phyloP scores from a whole-genome alignment of 2,329 filamentous ascomycete species.

The Aureobasidium sp. region DNA sequence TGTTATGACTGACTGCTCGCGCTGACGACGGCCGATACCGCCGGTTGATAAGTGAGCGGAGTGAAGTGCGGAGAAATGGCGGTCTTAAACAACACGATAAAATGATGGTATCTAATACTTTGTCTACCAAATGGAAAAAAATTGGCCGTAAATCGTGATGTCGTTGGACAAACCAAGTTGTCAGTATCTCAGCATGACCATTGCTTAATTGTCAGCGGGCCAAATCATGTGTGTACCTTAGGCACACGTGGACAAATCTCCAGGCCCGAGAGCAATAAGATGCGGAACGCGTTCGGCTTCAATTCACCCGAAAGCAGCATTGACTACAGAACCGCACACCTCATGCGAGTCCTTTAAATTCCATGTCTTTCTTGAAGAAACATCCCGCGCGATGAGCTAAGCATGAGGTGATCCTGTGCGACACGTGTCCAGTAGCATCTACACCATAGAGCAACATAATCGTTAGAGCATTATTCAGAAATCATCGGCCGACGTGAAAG shows the following conservation, averaged over 20 bases:
- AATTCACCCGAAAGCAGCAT: not conserved
- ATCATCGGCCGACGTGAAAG: constrained; percentile 19
- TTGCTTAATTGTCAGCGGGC: no score
- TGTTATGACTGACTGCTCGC: not conserved
- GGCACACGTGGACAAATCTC: not conserved
- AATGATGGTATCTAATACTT: no score
- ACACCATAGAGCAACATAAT: not conserved
- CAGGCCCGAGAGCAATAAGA: not conserved
- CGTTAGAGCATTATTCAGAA: constrained; percentile 12
- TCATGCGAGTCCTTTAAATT: constrained; percentile 8
- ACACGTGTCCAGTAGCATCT: not conserved
- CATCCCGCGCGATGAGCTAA: constrained; percentile 11
- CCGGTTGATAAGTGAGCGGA: not conserved
- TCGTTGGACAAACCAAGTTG: no score
- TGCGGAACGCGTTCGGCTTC: not conserved
- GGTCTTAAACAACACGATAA: no score
- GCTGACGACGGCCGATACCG: not conserved
- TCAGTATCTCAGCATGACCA: no score
- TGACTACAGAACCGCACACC: no score
- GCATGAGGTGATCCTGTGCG: not conserved
- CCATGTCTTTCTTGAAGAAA: constrained; percentile 17
- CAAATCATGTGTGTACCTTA: no score
- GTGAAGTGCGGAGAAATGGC: constrained; percentile 4
- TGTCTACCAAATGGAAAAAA: no score
- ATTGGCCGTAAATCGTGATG: no score